phyloP scores from a whole-genome alignment of 441 rosid genomes.

The Adansonia gregorii region DNA sequence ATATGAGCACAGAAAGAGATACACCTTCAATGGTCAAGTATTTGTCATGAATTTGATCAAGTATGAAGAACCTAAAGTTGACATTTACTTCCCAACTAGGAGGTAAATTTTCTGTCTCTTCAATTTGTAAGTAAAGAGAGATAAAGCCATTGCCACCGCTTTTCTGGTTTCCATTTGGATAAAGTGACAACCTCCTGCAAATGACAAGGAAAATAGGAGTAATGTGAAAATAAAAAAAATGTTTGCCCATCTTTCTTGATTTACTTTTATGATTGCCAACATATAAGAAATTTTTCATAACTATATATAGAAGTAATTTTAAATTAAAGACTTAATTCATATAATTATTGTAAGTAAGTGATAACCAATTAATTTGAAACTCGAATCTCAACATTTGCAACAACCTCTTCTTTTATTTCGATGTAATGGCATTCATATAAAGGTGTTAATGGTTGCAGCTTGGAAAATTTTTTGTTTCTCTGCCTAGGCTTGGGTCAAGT shows the following conservation, averaged over 20 bases:
- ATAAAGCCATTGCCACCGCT: conserved; percentile 36
- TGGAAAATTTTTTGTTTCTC: no score
- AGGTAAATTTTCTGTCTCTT: conserved; percentile 35
- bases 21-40: conserved; percentile 42
- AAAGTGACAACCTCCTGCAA: conserved; percentile 44
- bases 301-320: no score
- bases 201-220: not conserved
- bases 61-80: conserved; percentile 43
- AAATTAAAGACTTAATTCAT: no score
- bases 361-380: no score
- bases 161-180: conserved; percentile 39
- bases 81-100: conserved; percentile 43
- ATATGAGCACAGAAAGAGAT: not conserved
- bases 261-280: not conserved
- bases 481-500: no score
- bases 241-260: not conserved
- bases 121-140: conserved; percentile 42
- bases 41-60: conserved; percentile 25
- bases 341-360: no score
- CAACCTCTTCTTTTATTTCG: no score
- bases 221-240: not conserved
- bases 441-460: no score
- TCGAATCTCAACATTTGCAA: no score
- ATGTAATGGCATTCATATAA: no score
- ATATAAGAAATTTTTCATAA: no score